Evolutionary conservation across 1,284 basidiomycete genomes (phyloP).

Genomic region (Tilletia horrida): DNA sequence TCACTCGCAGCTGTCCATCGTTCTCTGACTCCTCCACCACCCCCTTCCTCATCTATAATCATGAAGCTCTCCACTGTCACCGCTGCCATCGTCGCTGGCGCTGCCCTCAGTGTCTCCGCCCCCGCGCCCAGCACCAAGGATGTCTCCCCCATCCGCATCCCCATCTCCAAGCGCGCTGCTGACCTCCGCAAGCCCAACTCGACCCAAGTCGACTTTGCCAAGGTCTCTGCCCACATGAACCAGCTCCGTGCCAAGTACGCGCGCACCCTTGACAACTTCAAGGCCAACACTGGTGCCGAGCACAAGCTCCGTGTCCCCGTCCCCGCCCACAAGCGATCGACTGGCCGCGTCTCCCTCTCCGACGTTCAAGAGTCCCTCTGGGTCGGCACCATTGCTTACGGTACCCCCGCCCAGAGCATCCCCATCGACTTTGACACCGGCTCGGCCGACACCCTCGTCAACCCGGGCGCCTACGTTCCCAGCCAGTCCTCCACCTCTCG

Average conservation of each 20-base stretch:
- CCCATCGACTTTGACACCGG: constrained; percentile 53
- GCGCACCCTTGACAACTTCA: constrained; percentile 33
- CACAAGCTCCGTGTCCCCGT: constrained; percentile 25
- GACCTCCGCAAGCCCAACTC: constrained; percentile 26
- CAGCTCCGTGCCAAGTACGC: constrained; percentile 37
- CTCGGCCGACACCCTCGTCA: constrained; percentile 47
- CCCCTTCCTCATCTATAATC: constrained; percentile 3
- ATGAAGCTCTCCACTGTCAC: constrained; percentile 47
- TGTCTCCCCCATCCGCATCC: constrained; percentile 32
- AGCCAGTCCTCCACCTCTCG: constrained; percentile 31
- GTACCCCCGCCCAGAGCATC: constrained; percentile 40
- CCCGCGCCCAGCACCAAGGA: constrained; percentile 29
- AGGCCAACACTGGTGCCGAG: constrained; percentile 43
- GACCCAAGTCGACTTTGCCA: constrained; percentile 36
- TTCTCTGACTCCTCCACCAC: background rate
- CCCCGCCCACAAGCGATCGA: constrained; percentile 18
- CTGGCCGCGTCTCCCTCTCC: constrained; percentile 39
- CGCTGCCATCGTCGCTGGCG: constrained; percentile 35
- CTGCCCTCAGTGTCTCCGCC: constrained; percentile 31
- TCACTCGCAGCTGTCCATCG: background rate
- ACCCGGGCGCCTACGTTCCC: constrained; percentile 43
- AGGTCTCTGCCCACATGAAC: constrained; percentile 35
- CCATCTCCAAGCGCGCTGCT: constrained; percentile 32
- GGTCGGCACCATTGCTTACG: constrained; percentile 46
- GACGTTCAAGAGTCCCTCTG: constrained; percentile 43